phyloP scores from a whole-genome alignment of 2,329 filamentous ascomycete genomes.

The Scedosporium boydii region DNA sequence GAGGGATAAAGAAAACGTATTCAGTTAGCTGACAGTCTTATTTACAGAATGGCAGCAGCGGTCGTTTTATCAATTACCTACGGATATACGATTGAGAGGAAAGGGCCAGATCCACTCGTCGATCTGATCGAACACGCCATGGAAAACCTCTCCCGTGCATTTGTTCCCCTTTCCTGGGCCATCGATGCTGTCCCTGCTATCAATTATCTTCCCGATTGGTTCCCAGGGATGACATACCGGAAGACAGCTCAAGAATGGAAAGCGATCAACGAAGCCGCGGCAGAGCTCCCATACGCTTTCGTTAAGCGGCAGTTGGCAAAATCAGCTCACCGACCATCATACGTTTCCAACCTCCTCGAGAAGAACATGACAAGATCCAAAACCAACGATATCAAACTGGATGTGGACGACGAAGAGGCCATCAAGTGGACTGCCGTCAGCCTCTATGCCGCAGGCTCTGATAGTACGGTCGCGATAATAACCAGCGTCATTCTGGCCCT shows the following conservation, averaged over 20 bases:
- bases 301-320: not conserved
- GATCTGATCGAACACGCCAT: not conserved
- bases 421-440: not conserved
- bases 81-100: not conserved
- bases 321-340: not conserved
- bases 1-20: no score
- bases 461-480: slow-evolving; percentile 10
- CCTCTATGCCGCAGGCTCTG: slow-evolving; percentile 7
- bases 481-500: slow-evolving; percentile 10
- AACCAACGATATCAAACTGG: no score
- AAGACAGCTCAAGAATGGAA: slow-evolving; percentile 8
- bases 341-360: not conserved
- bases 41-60: not conserved
- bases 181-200: slow-evolving; percentile 11
- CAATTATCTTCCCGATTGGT: slow-evolving; percentile 10
- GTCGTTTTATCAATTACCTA: not conserved
- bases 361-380: not conserved
- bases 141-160: not conserved
- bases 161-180: not conserved
- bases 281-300: not conserved
- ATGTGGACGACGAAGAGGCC: not conserved
- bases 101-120: not conserved
- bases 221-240: slow-evolving; percentile 12
- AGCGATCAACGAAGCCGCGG: not conserved
- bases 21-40: not conserved